Percentiles rank a stretch among this genome's conserved stretches.
phyloP scores from a whole-genome alignment of 1,284 basidiomycete genomes.

The Malassezia slooffiae region DNA sequence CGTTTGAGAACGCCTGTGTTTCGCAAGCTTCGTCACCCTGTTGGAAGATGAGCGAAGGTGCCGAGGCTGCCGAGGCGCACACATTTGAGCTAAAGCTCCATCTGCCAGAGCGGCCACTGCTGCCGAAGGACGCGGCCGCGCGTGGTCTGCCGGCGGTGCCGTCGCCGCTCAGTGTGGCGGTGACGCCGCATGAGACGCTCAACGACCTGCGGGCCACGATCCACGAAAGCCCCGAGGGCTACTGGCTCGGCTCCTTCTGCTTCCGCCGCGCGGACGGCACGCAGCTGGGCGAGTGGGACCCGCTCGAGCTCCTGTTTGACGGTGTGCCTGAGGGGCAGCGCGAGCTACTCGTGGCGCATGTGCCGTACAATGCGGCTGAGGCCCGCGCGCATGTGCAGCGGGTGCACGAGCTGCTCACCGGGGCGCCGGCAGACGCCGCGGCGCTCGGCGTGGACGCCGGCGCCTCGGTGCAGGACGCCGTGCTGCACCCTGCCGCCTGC shows the following conservation, averaged over 20 bases:
- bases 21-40: too few relatives aligned
- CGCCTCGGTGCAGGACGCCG: slow-evolving; percentile 50
- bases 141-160: slow-evolving; percentile 40
- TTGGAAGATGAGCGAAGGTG: too few relatives aligned
- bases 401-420: slow-evolving; percentile 50
- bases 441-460: slow-evolving; percentile 49
- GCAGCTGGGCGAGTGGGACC: slow-evolving; percentile 35
- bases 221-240: slow-evolving; percentile 43
- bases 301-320: slow-evolving; percentile 38
- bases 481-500: slow-evolving; percentile 45
- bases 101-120: slow-evolving; percentile 37
- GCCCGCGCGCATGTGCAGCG: slow-evolving; percentile 51
- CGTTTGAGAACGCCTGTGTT: too few relatives aligned
- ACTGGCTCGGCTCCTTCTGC: slow-evolving; percentile 45
- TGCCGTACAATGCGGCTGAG: slow-evolving; percentile 51
- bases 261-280: slow-evolving; percentile 32
- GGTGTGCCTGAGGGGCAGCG: slow-evolving; percentile 29
- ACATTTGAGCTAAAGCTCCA: slow-evolving; percentile 42
- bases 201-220: slow-evolving; percentile 43
- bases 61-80: slow-evolving; percentile 15
- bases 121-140: slow-evolving; percentile 26
- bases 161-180: slow-evolving; percentile 36
- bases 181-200: slow-evolving; percentile 42
- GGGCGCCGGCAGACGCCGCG: slow-evolving; percentile 48
- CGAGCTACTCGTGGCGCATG: slow-evolving; percentile 41